phyloP scores from a whole-genome alignment of 2,329 filamentous ascomycete species.

The Leptographium radiaticola region DNA sequence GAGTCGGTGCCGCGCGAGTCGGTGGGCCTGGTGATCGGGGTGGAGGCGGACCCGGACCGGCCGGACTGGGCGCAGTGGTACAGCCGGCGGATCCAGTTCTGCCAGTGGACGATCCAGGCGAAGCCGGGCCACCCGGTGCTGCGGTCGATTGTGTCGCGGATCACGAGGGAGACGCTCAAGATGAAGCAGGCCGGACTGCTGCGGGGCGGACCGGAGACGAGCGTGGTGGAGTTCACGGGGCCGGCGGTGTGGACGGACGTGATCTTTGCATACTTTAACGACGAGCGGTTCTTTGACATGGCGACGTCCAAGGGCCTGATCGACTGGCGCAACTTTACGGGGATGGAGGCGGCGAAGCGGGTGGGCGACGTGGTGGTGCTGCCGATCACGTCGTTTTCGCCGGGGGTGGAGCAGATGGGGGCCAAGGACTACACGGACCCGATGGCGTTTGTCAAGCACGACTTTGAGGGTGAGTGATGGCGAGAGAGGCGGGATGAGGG shows the following conservation, averaged over 20 bases:
- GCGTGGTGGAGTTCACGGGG: conserved; percentile 86
- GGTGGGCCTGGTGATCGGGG: conserved; percentile 81
- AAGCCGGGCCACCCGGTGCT: conserved; percentile 91
- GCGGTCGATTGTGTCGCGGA: conserved; percentile 72
- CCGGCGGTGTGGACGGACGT: conserved; percentile 90
- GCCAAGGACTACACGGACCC: conserved; percentile 79
- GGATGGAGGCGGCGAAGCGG: conserved; percentile 69
- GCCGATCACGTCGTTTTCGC: conserved; percentile 95
- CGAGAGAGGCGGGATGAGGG: not conserved
- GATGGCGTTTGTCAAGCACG: conserved; percentile 95
- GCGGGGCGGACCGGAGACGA: conserved; percentile 46
- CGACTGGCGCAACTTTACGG: conserved; percentile 79
- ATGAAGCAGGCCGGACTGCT: conserved; percentile 58
- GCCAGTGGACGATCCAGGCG: conserved; percentile 96
- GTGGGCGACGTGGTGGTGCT: conserved; percentile 88
- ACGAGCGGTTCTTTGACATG: conserved; percentile 78
- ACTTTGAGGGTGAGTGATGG: conserved; percentile 67
- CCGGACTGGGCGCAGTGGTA: conserved; percentile 94
- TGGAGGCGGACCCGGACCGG: conserved; percentile 90
- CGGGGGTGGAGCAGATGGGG: conserved; percentile 86
- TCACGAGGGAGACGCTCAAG: conserved; percentile 69
- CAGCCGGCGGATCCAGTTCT: conserved; percentile 91
- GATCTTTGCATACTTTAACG: conserved; percentile 89
- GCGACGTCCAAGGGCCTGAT: conserved; percentile 56
- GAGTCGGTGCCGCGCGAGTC: conserved; percentile 59